Conservation (phyloP, 2,329 filamentous ascomycete genomes). For the Elsinoe perseae region DNA sequence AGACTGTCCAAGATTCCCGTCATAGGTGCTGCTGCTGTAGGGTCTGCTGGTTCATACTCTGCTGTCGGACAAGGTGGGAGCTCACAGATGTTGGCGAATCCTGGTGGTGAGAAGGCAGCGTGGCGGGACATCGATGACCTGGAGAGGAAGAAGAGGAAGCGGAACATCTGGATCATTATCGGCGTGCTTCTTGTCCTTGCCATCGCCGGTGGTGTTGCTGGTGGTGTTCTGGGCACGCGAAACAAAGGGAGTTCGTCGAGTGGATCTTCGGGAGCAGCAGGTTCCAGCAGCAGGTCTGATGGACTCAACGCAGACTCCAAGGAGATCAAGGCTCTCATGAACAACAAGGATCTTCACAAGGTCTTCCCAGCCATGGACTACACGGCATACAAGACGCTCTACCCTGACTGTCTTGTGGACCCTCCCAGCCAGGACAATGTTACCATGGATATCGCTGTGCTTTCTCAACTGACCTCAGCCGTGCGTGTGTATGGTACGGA, state of each 20-base stretch:
- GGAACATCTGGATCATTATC: constrained; percentile 59
- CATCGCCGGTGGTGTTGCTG: constrained; percentile 66
- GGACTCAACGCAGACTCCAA: constrained; percentile 65
- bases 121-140: constrained; percentile 55
- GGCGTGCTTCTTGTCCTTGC: constrained; percentile 59
- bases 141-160: constrained; percentile 59
- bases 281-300: constrained; percentile 34
- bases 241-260: constrained; percentile 24
- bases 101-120: constrained; percentile 53
- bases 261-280: constrained; percentile 17
- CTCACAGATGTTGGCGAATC: constrained; percentile 25
- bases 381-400: constrained; percentile 84
- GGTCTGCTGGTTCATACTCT: constrained; percentile 35
- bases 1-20: constrained; percentile 20
- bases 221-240: constrained; percentile 51
- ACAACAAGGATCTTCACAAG: constrained; percentile 75
- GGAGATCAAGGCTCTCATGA: constrained; percentile 74
- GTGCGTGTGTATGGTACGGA: constrained; percentile 90
- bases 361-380: constrained; percentile 96
- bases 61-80: constrained; percentile 27
- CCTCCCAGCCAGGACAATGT: constrained; percentile 90
- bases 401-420: constrained; percentile 68
- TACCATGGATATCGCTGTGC: constrained; percentile 80
- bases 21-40: constrained; percentile 38
- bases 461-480: constrained; percentile 81